These are phyloP conservation scores for Cyclotella distinguenda DNA, from an alignment of 108 stramenopile genomes.

Conservation along the genomic window DNA sequence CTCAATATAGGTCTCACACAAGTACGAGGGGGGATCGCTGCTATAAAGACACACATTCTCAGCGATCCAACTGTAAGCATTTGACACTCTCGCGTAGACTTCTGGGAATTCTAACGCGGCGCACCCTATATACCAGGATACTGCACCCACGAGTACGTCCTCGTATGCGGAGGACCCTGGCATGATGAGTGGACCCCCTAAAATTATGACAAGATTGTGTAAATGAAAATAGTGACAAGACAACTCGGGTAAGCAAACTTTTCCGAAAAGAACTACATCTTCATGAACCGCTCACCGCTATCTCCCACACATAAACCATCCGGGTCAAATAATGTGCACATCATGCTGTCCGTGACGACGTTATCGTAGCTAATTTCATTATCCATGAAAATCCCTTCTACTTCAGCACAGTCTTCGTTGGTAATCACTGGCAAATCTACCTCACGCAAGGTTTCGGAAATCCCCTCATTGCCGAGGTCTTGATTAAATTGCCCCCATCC, in stretches of 20 bases:
- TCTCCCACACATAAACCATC: too few species aligned
- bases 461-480: background rate
- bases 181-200: conserved; percentile 7
- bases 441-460: conserved; percentile 17
- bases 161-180: conserved; percentile 12
- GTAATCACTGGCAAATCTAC: conserved; percentile 41
- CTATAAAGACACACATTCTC: conserved; percentile 33
- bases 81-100: conserved; percentile 39
- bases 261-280: too few species aligned
- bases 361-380: too few species aligned
- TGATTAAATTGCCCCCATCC: background rate
- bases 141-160: conserved; percentile 41
- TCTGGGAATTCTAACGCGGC: background rate
- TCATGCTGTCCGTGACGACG: background rate
- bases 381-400: conserved; percentile 3
- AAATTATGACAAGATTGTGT: conserved; percentile 3
- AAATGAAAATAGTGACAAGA: background rate
- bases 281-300: too few species aligned
- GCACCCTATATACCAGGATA: conserved; percentile 18
- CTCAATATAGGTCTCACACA: too few species aligned
- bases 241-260: too few species aligned
- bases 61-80: conserved; percentile 21
- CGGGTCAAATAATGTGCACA: too few species aligned
- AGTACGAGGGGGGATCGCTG: conserved; percentile 26
- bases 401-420: conserved; percentile 26